Evolutionary conservation across 257 asterid species (phyloP), one percentile per base, ranked within the genome.

Genomic region (Scutellaria baicalensis): DNA sequence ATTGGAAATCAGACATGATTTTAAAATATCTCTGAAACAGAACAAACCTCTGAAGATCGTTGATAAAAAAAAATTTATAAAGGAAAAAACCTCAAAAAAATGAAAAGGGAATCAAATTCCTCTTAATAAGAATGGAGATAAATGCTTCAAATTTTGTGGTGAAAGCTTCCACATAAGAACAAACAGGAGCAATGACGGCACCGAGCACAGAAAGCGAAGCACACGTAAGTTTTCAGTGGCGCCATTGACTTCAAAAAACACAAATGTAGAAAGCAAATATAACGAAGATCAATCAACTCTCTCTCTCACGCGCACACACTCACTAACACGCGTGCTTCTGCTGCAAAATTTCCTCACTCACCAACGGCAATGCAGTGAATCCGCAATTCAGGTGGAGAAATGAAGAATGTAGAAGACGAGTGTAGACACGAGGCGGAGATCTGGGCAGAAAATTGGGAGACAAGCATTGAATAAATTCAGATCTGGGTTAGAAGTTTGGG

Each of bases 151-250:
- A 20, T 35, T 61, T 51, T 36, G 59, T 50, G 75, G 18, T 49
- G 72, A 50, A n/a, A 45, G 63, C 45, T 55, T 59, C 69, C 73
- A 35, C 51, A 78, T 40, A 73, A 47, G 59, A 74, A 79, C 69
- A 74, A 77, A 13, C 60, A 23, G 39, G 62, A 77, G 69, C 50
- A 50, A 75, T 61, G 17, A 65, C 77, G 68, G 52, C 72, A 45
- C 83, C 64, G 73, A 61, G 58, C 79, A 74, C 81, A 78, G 70
- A 77, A 75, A 77, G 71, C 78, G 60, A 84, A 42, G 79, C 75
- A 57, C 55, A 71, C 51, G 16, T 38, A 67, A 54, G 40, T 12
- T n/a, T 16, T 51, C 11, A 6, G 60, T 72, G 81, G 66, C 80
- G 69, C 80, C 45, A 75, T 78, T 79, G 64, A 55, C 80, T 14